Percentiles rank a stretch among this genome's conserved stretches.
These are phyloP conservation scores for Fusarium staphyleae DNA, from an alignment of 2,329 filamentous ascomycete genomes.

Conservation along the genomic window DNA sequence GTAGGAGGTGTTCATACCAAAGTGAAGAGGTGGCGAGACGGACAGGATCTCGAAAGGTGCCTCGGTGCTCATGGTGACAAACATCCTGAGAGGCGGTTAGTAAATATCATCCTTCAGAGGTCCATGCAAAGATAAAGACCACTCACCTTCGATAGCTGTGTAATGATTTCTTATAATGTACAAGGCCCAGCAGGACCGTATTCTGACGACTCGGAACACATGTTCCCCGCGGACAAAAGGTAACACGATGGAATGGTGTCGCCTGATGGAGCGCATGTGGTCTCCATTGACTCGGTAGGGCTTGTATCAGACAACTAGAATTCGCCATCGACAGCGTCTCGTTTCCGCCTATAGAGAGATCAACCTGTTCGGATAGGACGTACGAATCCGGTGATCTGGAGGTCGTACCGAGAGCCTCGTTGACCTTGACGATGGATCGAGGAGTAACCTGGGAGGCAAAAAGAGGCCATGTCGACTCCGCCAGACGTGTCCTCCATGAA, in stretches of 20 bases:
- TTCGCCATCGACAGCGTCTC: background rate
- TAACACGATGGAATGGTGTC: constrained; percentile 7
- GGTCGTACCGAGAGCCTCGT: background rate
- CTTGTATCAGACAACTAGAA: background rate
- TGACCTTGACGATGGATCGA: constrained; percentile 3
- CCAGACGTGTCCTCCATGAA: background rate
- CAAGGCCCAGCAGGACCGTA: constrained; percentile 5
- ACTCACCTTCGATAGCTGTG: constrained; percentile 7
- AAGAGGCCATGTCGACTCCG: background rate
- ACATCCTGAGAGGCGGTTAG: background rate
- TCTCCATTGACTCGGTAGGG: background rate
- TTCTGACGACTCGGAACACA: constrained; percentile 4
- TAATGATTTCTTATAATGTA: constrained; percentile 2
- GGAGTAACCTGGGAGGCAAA: background rate
- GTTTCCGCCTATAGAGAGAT: background rate
- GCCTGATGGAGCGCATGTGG: background rate
- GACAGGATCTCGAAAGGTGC: constrained; percentile 4
- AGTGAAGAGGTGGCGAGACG: constrained; percentile 5
- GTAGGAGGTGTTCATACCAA: background rate
- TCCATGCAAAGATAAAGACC: background rate
- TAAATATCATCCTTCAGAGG: no score
- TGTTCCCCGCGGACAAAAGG: background rate
- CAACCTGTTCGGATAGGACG: background rate
- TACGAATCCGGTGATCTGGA: background rate
- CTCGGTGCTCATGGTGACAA: constrained; percentile 6